Conservation (phyloP, 805 yeast species). For the Kuraishia floccosa region DNA sequence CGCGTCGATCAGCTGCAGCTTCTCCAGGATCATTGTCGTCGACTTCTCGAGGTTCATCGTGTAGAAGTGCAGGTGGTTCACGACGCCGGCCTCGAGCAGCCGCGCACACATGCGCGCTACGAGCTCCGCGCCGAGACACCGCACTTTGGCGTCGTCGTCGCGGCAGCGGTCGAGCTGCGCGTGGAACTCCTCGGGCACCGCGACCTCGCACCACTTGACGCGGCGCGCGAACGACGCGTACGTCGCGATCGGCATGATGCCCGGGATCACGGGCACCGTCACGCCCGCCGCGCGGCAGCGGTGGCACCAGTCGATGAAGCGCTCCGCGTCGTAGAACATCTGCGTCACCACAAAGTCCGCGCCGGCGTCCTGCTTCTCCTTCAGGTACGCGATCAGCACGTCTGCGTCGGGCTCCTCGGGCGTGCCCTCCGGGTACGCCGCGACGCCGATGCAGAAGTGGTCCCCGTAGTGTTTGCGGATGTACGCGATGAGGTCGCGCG, state of each 20-base stretch:
- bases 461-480: constrained; percentile 72
- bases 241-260: constrained; percentile 97
- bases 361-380: constrained; percentile 88
- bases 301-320: constrained; percentile 74
- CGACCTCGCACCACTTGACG: constrained; percentile 87
- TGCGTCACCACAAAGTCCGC: constrained; percentile 92
- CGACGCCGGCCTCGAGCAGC: constrained; percentile 56
- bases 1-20: constrained; percentile 38
- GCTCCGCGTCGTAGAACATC: constrained; percentile 91
- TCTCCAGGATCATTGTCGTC: constrained; percentile 78
- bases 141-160: constrained; percentile 82
- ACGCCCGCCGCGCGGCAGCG: constrained; percentile 63
- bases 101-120: constrained; percentile 75
- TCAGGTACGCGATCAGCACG: constrained; percentile 48
- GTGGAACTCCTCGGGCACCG: constrained; percentile 64
- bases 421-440: constrained; percentile 97
- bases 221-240: constrained; percentile 88
- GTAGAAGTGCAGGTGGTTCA: constrained; percentile 87
- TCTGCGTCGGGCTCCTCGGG: constrained; percentile 66
- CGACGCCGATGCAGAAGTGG: constrained; percentile 91
- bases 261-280: constrained; percentile 84
- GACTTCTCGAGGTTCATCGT: constrained; percentile 96
- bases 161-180: constrained; percentile 68
- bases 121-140: constrained; percentile 76
- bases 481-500: constrained; percentile 74